Base-by-base conservation (phyloP, 371 early-diverging fungal species). In the Chytridiales sp. region DNA sequence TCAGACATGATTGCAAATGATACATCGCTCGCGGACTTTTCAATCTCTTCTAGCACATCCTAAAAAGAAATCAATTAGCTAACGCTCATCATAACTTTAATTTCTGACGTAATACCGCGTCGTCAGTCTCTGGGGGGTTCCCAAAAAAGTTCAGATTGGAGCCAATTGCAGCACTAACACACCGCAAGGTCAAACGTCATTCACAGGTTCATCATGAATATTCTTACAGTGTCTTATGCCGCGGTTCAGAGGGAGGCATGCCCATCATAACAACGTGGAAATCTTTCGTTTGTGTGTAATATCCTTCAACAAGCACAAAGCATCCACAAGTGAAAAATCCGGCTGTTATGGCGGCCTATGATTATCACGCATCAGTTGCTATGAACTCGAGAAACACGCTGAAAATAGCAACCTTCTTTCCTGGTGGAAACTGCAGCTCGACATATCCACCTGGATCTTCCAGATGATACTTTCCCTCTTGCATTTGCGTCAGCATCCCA, bases 401-500 rank as follows among this genome's bases (percentile, higher is more conserved):
- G 47, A 27, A 38, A n/a, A 49, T 26, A 22, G n/a, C 0, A 4
- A 34, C 42, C 0, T 48, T 62, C 73, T 44, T 54, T n/a, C n/a
- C 47, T 4, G 31, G 64, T 4, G 75, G 65, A 36, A 85, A 70
- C 47, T 89, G 82, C 24, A 93, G 71, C 62, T 88, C 86, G 36
- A 95, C 82, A 31, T 79, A 70, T 9, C 80, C 85, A 46, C 89
- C 90, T 26, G 80, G 78, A 66, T 95, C 95, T 70, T 95, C 95
- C n/a, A 95, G 71, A 68, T 82, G 85, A 32, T 85, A 68, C 49
- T 85, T 88, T 13, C 93, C 93, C 55, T 89, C 90, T 47, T 87
- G 83, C 47, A 90, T 76, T 68, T 86, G 85, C 17, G 93, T 83
- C 58, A 95, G 69, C 93, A 95, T 92, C 1, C 95, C 95, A 72